Base-by-base conservation (phyloP, 257 asterid species). In the Eustoma russellianum region DNA sequence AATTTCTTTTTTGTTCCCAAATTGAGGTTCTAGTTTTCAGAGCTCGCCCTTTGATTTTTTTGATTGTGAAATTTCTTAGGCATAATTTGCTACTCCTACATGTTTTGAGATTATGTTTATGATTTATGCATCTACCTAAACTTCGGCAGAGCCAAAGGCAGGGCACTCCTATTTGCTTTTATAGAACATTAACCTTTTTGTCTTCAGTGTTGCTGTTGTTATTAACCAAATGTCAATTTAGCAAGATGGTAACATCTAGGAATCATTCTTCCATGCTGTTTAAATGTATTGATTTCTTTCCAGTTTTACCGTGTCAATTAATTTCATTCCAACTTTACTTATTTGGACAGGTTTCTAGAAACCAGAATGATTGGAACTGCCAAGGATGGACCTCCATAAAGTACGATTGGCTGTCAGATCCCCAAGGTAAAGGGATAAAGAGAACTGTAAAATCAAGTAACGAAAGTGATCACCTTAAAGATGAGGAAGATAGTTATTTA, bases 281-380 rank as follows among this genome's bases (percentile, higher is more conserved):
- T 41, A 28, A 55, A 17, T 28, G 10, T 19, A 6, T n/a, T 13
- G 46, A 56, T 17, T 33, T 7, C 18, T 13, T 35, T 55, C 41
- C 50, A 18, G 24, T 34, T 18, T 64, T 34, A 13, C 9, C 57
- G 15, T 46, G 19, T 54, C 24, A 6, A 44, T 48, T 24, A 52
- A 17, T 44, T 47, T 0, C 16, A 30, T 45, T 34, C 33, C 13
- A n/a, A 33, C 12, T 62, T 62, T 59, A 30, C 57, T 45, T 49
- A 13, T 46, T 63, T 48, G 30, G 57, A 61, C 70, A 72, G 77
- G 66, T 46, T 45, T 49, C 55, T 55, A 46, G 50, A 53, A 59
- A 60, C 60, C 17, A 17, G 50, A 59, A 41, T 24, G 59, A 58
- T 51, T 28, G 46, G 49, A 60, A 59, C 16, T 13, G 53, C 63